Conservation (phyloP, 2,329 filamentous ascomycete genomes). For the Colletotrichum caudatum region DNA sequence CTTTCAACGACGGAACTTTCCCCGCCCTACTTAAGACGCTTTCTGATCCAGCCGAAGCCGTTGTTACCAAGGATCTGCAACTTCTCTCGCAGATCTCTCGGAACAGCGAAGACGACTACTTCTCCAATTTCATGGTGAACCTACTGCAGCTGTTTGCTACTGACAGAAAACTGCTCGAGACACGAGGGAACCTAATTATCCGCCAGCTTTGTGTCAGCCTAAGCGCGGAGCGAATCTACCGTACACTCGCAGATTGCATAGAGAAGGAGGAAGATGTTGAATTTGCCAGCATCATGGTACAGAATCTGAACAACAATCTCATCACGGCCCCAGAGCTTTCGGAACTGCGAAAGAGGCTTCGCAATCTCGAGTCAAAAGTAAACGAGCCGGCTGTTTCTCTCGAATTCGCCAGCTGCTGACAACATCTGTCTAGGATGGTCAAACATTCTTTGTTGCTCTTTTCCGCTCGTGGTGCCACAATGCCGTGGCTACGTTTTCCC, state of each 20-base stretch:
- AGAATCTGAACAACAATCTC: slow-evolving; percentile 98
- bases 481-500: slow-evolving; percentile 94
- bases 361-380: slow-evolving; percentile 90
- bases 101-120: slow-evolving; percentile 97
- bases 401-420: neutral
- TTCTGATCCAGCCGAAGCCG: slow-evolving; percentile 93
- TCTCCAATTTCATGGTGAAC: slow-evolving; percentile 98
- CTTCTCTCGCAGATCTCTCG: slow-evolving; percentile 95
- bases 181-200: slow-evolving; percentile 94
- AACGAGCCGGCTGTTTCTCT: neutral
- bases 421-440: slow-evolving; percentile 77
- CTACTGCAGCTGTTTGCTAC: slow-evolving; percentile 95
- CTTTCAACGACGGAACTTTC: slow-evolving; percentile 97
- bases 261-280: slow-evolving; percentile 98
- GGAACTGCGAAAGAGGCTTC: slow-evolving; percentile 87
- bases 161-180: slow-evolving; percentile 90
- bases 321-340: slow-evolving; percentile 96
- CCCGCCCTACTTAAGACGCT: slow-evolving; percentile 95
- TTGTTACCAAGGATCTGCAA: slow-evolving; percentile 94
- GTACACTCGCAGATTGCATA: slow-evolving; percentile 94
- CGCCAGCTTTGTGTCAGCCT: slow-evolving; percentile 92
- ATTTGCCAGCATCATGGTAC: slow-evolving; percentile 99
- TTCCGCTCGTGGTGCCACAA: slow-evolving; percentile 99
- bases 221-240: slow-evolving; percentile 94
- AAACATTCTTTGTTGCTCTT: slow-evolving; percentile 92